Conservation (phyloP, 2,329 filamentous ascomycete species). For the Lachnellula cervina region DNA sequence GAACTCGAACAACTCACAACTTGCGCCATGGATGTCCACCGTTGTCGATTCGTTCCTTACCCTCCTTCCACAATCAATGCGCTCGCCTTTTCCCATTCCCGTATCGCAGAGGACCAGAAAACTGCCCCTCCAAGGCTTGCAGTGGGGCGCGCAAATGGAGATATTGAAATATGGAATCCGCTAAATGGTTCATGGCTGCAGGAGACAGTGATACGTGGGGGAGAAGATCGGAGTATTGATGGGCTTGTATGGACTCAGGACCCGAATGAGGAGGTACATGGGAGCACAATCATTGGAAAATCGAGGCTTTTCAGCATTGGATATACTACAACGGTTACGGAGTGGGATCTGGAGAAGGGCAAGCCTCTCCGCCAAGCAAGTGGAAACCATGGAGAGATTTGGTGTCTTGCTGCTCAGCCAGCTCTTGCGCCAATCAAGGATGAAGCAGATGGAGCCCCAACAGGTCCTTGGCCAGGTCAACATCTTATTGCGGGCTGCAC, state of each 20-base stretch:
- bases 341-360: conserved; percentile 86
- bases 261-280: conserved; percentile 63
- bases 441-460: conserved; percentile 29
- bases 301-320: conserved; percentile 93
- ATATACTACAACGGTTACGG: conserved; percentile 85
- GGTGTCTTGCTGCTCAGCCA: conserved; percentile 90
- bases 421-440: conserved; percentile 19
- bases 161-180: conserved; percentile 98
- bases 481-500: conserved; percentile 85
- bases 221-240: conserved; percentile 81
- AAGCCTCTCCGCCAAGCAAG: conserved; percentile 75
- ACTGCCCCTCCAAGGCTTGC: conserved; percentile 69
- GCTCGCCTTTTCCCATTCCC: conserved; percentile 83
- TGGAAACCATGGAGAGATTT: conserved; percentile 92
- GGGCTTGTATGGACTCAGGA: conserved; percentile 89
- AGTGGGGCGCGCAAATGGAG: conserved; percentile 86
- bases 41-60: conserved; percentile 92
- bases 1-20: not conserved
- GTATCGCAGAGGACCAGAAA: conserved; percentile 44
- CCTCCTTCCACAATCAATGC: conserved; percentile 90
- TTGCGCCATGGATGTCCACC: conserved; percentile 81
- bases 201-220: conserved; percentile 78
- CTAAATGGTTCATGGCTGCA: conserved; percentile 73
- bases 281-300: conserved; percentile 60
- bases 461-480: conserved; percentile 34